Evolutionary conservation across 805 yeast genomes (phyloP).

Genomic region (Metschnikowia hibisci): DNA sequence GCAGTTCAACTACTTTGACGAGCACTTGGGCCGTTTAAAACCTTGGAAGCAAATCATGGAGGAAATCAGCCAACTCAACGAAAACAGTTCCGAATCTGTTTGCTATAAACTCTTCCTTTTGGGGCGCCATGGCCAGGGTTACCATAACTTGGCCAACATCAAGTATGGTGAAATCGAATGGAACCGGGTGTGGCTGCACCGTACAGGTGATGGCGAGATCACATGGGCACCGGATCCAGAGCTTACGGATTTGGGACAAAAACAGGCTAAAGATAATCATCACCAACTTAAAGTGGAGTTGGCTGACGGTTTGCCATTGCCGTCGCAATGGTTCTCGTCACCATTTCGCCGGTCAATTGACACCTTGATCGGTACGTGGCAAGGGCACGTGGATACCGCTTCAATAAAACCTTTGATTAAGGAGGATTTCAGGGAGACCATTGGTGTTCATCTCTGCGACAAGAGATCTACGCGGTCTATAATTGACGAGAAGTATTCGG

Average conservation of each 20-base stretch:
- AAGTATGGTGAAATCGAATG: conserved; percentile 45
- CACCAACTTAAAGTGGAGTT: conserved; percentile 38
- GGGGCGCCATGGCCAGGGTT: conserved; percentile 55
- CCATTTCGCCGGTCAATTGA: conserved; percentile 51
- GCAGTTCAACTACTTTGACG: conserved; percentile 38
- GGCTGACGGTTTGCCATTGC: conserved; percentile 25
- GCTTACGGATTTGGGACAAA: conserved; percentile 43
- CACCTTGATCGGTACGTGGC: conserved; percentile 48
- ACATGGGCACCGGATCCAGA: conserved; percentile 53
- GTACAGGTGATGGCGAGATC: conserved; percentile 43
- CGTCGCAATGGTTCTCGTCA: conserved; percentile 43
- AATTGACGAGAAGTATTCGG: conserved; percentile 38
- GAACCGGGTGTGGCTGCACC: conserved; percentile 44
- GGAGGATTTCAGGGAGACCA: conserved; percentile 47
- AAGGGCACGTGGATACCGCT: conserved; percentile 23
- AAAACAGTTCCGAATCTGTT: conserved; percentile 21
- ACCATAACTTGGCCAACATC: conserved; percentile 45
- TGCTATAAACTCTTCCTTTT: conserved; percentile 44
- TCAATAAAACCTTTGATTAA: conserved; percentile 35
- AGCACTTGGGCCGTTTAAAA: conserved; percentile 40
- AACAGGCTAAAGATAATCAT: conserved; percentile 44
- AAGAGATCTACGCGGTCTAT: conserved; percentile 36
- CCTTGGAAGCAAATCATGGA: conserved; percentile 21
- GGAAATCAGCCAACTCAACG: conserved; percentile 36
- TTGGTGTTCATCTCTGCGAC: conserved; percentile 51